Evolutionary conservation across 176 grass and related monocot species (phyloP), one percentile per base, ranked within the genome.

Genomic region (Bothriochloa decipiens): DNA sequence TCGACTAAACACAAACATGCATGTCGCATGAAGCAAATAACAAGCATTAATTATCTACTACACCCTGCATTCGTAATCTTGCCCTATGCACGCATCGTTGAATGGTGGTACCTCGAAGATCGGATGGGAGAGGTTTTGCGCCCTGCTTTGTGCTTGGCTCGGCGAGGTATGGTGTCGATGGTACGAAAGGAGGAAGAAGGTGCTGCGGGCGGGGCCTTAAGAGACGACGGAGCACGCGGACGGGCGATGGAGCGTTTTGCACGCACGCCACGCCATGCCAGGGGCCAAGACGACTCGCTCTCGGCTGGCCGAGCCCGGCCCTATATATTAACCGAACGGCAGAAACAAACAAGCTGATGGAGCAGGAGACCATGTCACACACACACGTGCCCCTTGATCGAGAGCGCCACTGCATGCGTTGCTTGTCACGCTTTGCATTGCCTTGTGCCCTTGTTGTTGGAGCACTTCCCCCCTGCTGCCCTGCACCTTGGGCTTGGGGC

Each of bases 161-260:
- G 8, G 70, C 43, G n/a, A 81, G 62, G 7, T 42, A 5, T 11
- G 61, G 20, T n/a, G 23, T 65, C 41, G 26, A 43, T 18, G 57
- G 41, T 18, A 53, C 23, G 36, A 22, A 35, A 77, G 1, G 61
- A 27, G 1, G 71, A 18, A 17, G 28, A 1, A 4, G 22, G 23
- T 13, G 60, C 3, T 3, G 42, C 2, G 8, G 39, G 29, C 29
- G 29, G 29, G 9, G 67, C 9, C 39, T 0, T 11, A 4, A 1
- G 6, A 7, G 3, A 8, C 2, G 18, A 68, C 18, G 46, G 63
- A 13, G 14, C 2, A 65, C 22, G 79, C 33, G 47, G 68, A 57
- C 46, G 65, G 32, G 66, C 79, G 65, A 83, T 61, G 18, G 55
- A 83, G 57, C 57, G 81, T 47, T 47, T 45, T 64, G 81, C 81